These are phyloP conservation scores for Lentinus polychrous DNA, from an alignment of 1,284 basidiomycete genomes.

Conservation along the genomic window DNA sequence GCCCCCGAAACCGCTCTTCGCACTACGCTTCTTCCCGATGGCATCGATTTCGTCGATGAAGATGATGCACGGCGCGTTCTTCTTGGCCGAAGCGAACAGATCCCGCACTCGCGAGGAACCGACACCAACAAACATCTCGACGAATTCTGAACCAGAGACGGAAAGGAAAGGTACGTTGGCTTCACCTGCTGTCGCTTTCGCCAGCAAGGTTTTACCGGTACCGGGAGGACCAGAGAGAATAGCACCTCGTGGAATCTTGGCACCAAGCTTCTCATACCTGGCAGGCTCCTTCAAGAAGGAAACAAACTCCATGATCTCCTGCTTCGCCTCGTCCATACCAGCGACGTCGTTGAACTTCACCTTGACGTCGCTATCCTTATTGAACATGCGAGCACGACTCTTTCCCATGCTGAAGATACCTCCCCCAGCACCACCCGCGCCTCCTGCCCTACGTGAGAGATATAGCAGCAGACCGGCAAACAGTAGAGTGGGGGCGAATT, in stretches of 20 bases:
- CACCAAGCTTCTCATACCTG: constrained; percentile 93
- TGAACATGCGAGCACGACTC: constrained; percentile 92
- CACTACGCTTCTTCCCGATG: constrained; percentile 93
- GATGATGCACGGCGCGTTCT: constrained; percentile 97
- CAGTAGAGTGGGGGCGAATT: constrained; percentile 92
- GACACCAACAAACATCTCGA: constrained; percentile 99
- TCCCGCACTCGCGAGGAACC: constrained; percentile 96
- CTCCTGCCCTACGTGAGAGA: constrained; percentile 77
- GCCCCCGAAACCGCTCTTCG: constrained; percentile 85
- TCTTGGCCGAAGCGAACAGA: constrained; percentile 95
- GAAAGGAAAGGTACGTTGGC: constrained; percentile 97
- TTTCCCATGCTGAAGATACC: constrained; percentile 98
- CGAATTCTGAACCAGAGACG: constrained; percentile 98
- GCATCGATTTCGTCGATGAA: constrained; percentile 98
- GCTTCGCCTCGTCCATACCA: constrained; percentile 99
- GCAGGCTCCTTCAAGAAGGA: constrained; percentile 97
- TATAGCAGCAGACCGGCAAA: constrained; percentile 89
- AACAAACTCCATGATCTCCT: constrained; percentile 99
- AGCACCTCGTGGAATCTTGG: constrained; percentile 97
- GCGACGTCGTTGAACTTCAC: constrained; percentile 95
- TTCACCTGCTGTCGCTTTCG: constrained; percentile 98
- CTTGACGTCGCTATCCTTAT: constrained; percentile 94
- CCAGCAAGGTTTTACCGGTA: constrained; percentile 96
- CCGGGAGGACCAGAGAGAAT: constrained; percentile 98
- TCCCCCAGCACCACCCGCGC: constrained; percentile 63